phyloP scores from a whole-genome alignment of 106 monocot species.

The Dioscorea alata region DNA sequence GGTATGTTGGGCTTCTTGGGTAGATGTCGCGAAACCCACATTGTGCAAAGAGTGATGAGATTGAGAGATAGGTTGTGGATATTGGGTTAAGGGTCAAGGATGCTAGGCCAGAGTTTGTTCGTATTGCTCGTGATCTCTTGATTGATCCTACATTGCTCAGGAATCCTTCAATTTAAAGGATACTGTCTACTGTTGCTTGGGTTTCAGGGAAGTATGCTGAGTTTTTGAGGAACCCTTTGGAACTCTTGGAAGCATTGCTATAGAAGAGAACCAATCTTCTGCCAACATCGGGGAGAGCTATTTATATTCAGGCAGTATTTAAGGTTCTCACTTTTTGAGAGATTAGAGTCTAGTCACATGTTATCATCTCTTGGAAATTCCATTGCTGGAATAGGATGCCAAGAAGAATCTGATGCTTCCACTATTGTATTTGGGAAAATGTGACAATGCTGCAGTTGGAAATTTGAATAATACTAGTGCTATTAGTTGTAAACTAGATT shows the following conservation, averaged over 20 bases:
- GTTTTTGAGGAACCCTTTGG: constrained; percentile 65
- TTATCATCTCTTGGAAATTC: neutral
- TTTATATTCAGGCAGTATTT: constrained; percentile 82
- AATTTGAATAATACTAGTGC: constrained; percentile 8
- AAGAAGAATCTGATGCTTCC: constrained; percentile 5
- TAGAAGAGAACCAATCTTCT: constrained; percentile 73
- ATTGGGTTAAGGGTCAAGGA: constrained; percentile 80
- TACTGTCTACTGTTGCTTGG: constrained; percentile 81
- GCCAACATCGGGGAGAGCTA: constrained; percentile 62
- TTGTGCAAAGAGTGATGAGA: constrained; percentile 66
- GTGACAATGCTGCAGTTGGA: neutral
- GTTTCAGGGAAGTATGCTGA: constrained; percentile 78
- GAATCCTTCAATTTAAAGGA: constrained; percentile 51
- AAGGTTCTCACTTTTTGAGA: constrained; percentile 57
- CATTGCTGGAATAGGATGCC: neutral
- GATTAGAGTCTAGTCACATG: constrained; percentile 7
- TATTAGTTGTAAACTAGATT: neutral
- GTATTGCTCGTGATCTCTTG: constrained; percentile 61
- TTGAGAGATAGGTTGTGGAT: constrained; percentile 80
- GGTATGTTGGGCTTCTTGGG: constrained; percentile 79
- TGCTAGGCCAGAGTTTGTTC: constrained; percentile 70
- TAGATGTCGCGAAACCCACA: constrained; percentile 69
- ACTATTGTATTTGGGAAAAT: constrained; percentile 12
- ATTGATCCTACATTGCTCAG: constrained; percentile 87
- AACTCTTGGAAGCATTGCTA: constrained; percentile 81